Conservation (phyloP, 1,139 yeast species). For the Blastobotrys apis region DNA sequence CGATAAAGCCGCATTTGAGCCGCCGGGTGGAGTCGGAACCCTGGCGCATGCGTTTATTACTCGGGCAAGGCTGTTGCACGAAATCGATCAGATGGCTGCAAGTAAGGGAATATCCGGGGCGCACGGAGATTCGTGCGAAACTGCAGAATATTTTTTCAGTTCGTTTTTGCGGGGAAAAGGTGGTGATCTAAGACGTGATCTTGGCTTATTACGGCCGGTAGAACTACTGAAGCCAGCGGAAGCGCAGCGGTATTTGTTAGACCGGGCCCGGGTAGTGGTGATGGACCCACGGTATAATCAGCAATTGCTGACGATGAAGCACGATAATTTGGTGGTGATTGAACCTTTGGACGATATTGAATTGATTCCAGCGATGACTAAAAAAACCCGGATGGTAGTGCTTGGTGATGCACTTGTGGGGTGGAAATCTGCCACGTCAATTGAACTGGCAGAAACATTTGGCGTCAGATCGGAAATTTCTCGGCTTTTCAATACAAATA, state of each 20-base stretch:
- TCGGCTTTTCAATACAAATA: background rate
- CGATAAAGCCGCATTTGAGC: background rate
- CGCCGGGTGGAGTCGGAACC: slow-evolving; percentile 2
- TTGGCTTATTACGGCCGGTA: slow-evolving; percentile 1
- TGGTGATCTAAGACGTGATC: background rate
- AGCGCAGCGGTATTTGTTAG: background rate
- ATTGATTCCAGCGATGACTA: background rate
- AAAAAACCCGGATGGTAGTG: background rate
- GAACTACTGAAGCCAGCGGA: slow-evolving; percentile 1
- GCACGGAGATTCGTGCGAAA: slow-evolving; percentile 42
- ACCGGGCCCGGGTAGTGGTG: slow-evolving; percentile 7
- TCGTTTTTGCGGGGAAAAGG: background rate
- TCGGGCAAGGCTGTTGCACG: slow-evolving; percentile 26
- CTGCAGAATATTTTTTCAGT: slow-evolving; percentile 38
- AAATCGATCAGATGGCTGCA: slow-evolving; percentile 38
- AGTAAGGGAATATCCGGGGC: slow-evolving; percentile 40
- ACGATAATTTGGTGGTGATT: slow-evolving; percentile 5
- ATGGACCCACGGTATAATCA: slow-evolving; percentile 4
- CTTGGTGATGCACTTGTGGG: background rate
- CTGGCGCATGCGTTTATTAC: slow-evolving; percentile 11
- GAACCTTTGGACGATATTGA: background rate
- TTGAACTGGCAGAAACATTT: background rate
- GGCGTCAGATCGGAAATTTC: slow-evolving; percentile 5
- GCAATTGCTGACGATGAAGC: too few relatives aligned
- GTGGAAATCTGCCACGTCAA: background rate